Evolutionary conservation across 2,329 filamentous ascomycete genomes (phyloP).

Genomic region (Gliomastix tumulicola): DNA sequence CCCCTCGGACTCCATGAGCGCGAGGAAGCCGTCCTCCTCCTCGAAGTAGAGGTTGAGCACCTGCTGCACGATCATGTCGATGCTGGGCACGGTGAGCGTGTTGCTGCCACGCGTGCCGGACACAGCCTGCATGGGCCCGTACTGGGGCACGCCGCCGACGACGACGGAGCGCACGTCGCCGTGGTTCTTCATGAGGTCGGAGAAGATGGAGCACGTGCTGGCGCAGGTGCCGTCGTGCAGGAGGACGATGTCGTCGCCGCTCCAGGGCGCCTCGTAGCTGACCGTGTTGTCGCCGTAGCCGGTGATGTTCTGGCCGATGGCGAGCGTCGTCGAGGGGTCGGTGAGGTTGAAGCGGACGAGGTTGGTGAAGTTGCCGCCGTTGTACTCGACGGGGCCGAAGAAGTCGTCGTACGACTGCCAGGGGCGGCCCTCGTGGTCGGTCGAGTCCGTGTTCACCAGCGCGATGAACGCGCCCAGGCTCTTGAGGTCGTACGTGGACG

Average conservation of each 20-base stretch:
- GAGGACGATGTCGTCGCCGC: slow-evolving; percentile 29
- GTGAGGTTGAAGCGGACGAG: slow-evolving; percentile 1
- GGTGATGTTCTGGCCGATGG: slow-evolving; percentile 30
- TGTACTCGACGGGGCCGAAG: not conserved
- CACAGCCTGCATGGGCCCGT: slow-evolving; percentile 45
- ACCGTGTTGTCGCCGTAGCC: slow-evolving; percentile 27
- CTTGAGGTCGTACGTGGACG: no score
- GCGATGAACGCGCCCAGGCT: no score
- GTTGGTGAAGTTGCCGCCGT: not conserved
- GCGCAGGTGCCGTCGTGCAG: slow-evolving; percentile 50
- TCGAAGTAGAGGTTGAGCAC: not conserved
- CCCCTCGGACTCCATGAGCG: not conserved
- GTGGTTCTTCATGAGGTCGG: slow-evolving; percentile 43
- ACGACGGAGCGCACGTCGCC: slow-evolving; percentile 48
- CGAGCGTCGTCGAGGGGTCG: slow-evolving; percentile 21
- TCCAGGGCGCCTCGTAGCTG: slow-evolving; percentile 17
- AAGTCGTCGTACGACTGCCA: not conserved
- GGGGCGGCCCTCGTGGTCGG: no score
- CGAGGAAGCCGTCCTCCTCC: no score
- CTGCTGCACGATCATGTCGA: not conserved
- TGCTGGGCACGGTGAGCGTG: not conserved
- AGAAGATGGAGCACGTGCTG: slow-evolving; percentile 54
- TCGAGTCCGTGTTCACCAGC: no score
- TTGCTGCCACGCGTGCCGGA: slow-evolving; percentile 52
- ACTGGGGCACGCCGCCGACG: slow-evolving; percentile 47